phyloP scores from a whole-genome alignment of 2,329 filamentous ascomycete species.

The Aspergillus quadricinctus region DNA sequence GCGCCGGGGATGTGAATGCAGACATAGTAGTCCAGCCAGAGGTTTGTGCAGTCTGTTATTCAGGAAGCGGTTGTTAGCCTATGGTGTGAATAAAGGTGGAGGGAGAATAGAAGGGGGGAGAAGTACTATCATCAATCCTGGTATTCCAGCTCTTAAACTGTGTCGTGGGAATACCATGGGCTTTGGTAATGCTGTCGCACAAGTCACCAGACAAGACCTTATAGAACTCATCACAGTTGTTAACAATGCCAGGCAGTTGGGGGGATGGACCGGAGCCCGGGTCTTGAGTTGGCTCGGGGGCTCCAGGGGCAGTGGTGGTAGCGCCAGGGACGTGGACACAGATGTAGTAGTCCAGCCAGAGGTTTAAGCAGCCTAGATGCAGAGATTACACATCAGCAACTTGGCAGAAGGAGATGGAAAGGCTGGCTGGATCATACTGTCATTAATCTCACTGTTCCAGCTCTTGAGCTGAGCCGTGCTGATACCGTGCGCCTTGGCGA shows the following conservation, averaged over 20 bases:
- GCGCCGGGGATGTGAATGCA: slow-evolving; percentile 9
- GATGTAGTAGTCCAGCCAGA: slow-evolving; percentile 11
- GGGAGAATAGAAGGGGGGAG: not conserved
- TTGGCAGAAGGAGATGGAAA: too few species aligned
- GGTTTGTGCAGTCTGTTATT: slow-evolving; percentile 9
- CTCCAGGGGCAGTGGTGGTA: slow-evolving; percentile 1
- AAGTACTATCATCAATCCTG: slow-evolving; percentile 3
- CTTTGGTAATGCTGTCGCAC: slow-evolving; percentile 7
- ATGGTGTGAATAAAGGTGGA: not conserved
- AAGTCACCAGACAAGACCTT: slow-evolving; percentile 7
- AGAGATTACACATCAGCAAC: too few species aligned
- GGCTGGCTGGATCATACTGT: not conserved
- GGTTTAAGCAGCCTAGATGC: slow-evolving; percentile 7
- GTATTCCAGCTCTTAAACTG: slow-evolving; percentile 12
- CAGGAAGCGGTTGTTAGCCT: not conserved
- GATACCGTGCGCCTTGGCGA: slow-evolving; percentile 6
- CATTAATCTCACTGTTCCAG: slow-evolving; percentile 8
- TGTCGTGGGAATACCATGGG: slow-evolving; percentile 4
- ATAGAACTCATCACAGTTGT: slow-evolving; percentile 11
- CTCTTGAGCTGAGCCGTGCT: slow-evolving; percentile 6
- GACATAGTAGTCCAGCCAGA: slow-evolving; percentile 11
- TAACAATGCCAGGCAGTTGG: slow-evolving; percentile 5
- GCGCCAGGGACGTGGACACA: slow-evolving; percentile 10
- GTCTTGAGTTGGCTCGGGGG: not conserved
- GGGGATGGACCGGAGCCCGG: not conserved